Percentiles rank a stretch among this genome's conserved stretches.
These are phyloP conservation scores for Fusarium sp. DNA, from an alignment of 2,329 filamentous ascomycete species.

Conservation along the genomic window DNA sequence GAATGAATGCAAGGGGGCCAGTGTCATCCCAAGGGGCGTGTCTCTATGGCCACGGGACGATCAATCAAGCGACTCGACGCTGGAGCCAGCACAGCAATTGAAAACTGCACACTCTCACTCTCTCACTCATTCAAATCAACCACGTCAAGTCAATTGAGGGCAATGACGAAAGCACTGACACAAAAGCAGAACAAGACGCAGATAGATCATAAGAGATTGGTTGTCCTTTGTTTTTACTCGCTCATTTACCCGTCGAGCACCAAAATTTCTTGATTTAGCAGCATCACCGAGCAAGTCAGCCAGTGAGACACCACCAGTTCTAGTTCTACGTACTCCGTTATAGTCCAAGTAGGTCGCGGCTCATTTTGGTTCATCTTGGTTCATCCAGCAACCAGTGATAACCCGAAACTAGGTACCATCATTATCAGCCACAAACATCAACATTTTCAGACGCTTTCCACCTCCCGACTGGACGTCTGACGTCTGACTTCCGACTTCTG, in stretches of 20 bases:
- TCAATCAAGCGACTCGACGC: conserved; percentile 42
- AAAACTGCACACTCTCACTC: conserved; percentile 28
- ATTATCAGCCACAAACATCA: conserved; percentile 32
- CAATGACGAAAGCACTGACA: conserved; percentile 39
- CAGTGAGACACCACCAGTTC: conserved; percentile 14
- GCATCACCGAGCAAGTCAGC: conserved; percentile 4
- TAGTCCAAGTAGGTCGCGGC: too few relatives aligned
- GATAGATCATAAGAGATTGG: conserved; percentile 13
- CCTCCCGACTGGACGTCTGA: not conserved
- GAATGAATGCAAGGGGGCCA: conserved; percentile 31
- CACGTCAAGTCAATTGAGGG: conserved; percentile 34
- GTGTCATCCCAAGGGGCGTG: conserved; percentile 23
- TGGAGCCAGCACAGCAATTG: conserved; percentile 43
- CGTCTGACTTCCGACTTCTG: conserved; percentile 3
- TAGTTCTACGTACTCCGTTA: conserved; percentile 1
- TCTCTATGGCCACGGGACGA: conserved; percentile 28
- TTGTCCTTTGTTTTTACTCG: conserved; percentile 22
- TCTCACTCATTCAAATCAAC: conserved; percentile 26
- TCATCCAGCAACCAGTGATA: conserved; percentile 34
- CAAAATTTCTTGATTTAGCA: conserved; percentile 35
- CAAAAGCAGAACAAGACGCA: conserved; percentile 38
- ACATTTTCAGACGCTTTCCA: conserved; percentile 4
- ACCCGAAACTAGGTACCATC: conserved; percentile 6
- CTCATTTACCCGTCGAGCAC: conserved; percentile 7
- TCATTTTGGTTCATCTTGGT: conserved; percentile 16